These are phyloP conservation scores for Malus sieversii DNA, from an alignment of 306 rosid genomes.

Conservation along the genomic window DNA sequence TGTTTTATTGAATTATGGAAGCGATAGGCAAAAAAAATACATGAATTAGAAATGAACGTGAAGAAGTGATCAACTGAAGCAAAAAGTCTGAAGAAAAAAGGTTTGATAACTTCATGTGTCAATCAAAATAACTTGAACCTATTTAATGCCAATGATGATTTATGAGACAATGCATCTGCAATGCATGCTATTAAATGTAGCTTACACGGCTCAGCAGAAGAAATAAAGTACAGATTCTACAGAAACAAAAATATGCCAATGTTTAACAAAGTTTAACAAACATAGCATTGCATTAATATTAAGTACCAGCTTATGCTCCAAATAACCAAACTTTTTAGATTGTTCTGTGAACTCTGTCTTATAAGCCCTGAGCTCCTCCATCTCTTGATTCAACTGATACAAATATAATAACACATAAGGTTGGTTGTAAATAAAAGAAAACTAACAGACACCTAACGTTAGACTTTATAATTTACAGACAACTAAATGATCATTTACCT, in stretches of 20 bases:
- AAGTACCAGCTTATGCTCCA: constrained; percentile 66
- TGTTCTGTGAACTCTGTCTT: constrained; percentile 19
- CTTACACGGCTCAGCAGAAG: not conserved
- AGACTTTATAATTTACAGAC: not conserved
- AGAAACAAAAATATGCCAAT: constrained; percentile 1
- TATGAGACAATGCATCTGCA: not conserved
- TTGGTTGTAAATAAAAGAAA: not conserved
- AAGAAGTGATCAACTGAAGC: not conserved
- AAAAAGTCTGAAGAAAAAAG: not conserved
- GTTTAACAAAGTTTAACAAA: not conserved
- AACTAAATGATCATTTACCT: constrained; percentile 32
- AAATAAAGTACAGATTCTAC: too few species aligned
- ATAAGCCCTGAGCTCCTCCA: constrained; percentile 38
- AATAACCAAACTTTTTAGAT: constrained; percentile 21
- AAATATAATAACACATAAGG: not conserved
- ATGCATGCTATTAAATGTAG: not conserved
- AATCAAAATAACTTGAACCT: not conserved
- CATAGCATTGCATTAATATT: not conserved
- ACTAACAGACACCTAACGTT: not conserved
- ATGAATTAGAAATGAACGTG: not conserved
- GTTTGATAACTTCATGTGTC: not conserved
- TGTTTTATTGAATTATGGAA: not conserved
- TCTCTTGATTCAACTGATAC: constrained; percentile 43
- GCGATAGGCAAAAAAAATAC: not conserved
- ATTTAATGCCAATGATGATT: not conserved